phyloP scores from a whole-genome alignment of 768 basidiomycete species.

The Podaxis carcinomalis region DNA sequence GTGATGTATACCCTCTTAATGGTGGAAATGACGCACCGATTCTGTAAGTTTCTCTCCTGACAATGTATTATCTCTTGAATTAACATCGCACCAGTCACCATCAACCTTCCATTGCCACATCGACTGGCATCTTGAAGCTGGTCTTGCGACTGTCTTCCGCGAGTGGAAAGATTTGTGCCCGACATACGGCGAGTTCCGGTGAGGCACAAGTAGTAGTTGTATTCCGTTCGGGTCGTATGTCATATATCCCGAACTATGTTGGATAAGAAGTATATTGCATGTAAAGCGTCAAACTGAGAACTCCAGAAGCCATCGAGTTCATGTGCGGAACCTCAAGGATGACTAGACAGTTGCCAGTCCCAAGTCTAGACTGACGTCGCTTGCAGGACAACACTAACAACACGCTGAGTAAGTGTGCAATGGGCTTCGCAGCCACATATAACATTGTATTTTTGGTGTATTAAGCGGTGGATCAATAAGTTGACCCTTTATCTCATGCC shows the following conservation, averaged over 20 bases:
- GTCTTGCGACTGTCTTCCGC: conserved; percentile 34
- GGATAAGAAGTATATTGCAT: neutral
- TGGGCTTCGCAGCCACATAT: conserved; percentile 36
- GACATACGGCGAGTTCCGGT: conserved; percentile 17
- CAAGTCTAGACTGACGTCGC: conserved; percentile 21
- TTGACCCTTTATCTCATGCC: neutral
- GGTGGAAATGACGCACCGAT: conserved; percentile 15
- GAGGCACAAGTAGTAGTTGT: neutral
- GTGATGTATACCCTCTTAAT: conserved; percentile 14
- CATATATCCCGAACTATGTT: neutral
- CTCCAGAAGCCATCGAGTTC: conserved; percentile 32
- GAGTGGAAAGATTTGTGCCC: conserved; percentile 18
- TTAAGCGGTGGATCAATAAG: conserved; percentile 26
- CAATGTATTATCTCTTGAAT: neutral
- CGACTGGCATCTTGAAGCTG: conserved; percentile 35
- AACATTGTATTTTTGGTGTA: conserved; percentile 29
- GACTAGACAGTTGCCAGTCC: neutral
- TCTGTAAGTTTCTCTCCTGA: neutral
- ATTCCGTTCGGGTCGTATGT: neutral
- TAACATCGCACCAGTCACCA: neutral
- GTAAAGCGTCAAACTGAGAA: conserved; percentile 40
- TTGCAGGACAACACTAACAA: conserved; percentile 25
- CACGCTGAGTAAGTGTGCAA: conserved; percentile 38
- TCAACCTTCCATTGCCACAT: conserved; percentile 19
- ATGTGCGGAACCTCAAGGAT: conserved; percentile 14